Percentiles rank a stretch among this genome's conserved stretches.
These are phyloP conservation scores for Cryptococcus floricola DNA, from an alignment of 1,284 basidiomycete species.

Conservation along the genomic window DNA sequence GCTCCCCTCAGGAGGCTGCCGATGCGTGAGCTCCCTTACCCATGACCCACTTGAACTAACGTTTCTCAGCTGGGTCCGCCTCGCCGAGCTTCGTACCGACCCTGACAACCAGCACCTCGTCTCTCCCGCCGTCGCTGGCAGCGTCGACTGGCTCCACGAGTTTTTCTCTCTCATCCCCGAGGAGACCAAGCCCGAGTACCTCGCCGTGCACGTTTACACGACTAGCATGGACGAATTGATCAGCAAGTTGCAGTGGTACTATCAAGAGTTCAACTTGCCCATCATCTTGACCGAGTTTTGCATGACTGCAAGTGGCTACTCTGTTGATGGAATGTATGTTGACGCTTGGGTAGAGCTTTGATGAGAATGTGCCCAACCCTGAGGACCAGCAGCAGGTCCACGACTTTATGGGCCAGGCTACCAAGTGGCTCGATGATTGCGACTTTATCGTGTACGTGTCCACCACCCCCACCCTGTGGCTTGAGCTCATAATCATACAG, in stretches of 20 bases:
- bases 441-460: conserved; percentile 25
- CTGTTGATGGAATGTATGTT: neutral
- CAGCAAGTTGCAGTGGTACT: conserved; percentile 27
- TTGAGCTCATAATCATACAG: conserved; percentile 3
- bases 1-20: conserved; percentile 24
- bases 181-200: conserved; percentile 27
- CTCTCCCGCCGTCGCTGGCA: conserved; percentile 38
- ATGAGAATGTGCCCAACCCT: conserved; percentile 33
- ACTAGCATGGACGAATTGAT: conserved; percentile 41
- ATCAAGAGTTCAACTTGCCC: conserved; percentile 30
- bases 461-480: neutral
- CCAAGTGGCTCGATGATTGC: conserved; percentile 37
- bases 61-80: conserved; percentile 26
- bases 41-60: neutral
- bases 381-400: conserved; percentile 38
- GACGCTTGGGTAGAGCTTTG: conserved; percentile 27
- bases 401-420: conserved; percentile 44
- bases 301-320: conserved; percentile 30
- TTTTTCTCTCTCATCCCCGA: conserved; percentile 28
- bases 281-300: conserved; percentile 44
- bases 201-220: conserved; percentile 44
- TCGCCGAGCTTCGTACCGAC: conserved; percentile 25
- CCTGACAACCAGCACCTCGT: conserved; percentile 24
- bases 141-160: conserved; percentile 35
- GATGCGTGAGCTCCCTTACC: conserved; percentile 17